These are phyloP conservation scores for Globisporangium alternatum DNA, from an alignment of 352 stramenopile species.

Conservation along the genomic window DNA sequence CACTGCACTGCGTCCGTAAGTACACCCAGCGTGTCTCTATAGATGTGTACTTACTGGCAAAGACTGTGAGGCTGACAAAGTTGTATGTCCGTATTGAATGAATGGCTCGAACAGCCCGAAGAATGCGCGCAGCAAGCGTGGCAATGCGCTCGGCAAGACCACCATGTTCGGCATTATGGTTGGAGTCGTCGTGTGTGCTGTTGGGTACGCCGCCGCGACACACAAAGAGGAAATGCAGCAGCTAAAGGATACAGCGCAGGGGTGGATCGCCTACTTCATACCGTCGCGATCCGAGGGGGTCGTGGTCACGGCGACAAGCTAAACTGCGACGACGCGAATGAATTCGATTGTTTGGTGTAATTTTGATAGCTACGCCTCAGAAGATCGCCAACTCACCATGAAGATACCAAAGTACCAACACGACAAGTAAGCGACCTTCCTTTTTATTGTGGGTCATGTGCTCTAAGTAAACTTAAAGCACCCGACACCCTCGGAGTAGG, in stretches of 20 bases:
- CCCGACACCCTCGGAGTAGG: too few relatives aligned
- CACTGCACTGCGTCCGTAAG: constrained; percentile 53
- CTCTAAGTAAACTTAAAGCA: too few relatives aligned
- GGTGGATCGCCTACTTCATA: not conserved
- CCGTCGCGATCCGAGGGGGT: not conserved
- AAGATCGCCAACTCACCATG: too few relatives aligned
- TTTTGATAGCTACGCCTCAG: too few relatives aligned
- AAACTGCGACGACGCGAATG: not conserved
- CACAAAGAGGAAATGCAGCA: not conserved
- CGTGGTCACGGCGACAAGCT: not conserved
- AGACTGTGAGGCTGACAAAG: not conserved
- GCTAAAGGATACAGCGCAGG: not conserved
- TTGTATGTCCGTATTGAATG: not conserved
- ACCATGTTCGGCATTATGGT: constrained; percentile 13
- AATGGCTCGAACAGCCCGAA: constrained; percentile 25
- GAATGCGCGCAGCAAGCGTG: constrained; percentile 44
- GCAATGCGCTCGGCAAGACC: constrained; percentile 25
- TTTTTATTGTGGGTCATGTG: too few relatives aligned
- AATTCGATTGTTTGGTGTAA: not conserved
- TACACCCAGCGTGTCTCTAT: constrained; percentile 6
- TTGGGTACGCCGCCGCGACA: not conserved
- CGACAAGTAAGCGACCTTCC: too few relatives aligned
- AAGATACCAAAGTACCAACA: too few relatives aligned
- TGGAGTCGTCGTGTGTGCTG: not conserved
- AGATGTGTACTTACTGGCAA: not conserved